Base-by-base conservation (phyloP, 108 stramenopile genomes). In the Cyclotella atomus region DNA sequence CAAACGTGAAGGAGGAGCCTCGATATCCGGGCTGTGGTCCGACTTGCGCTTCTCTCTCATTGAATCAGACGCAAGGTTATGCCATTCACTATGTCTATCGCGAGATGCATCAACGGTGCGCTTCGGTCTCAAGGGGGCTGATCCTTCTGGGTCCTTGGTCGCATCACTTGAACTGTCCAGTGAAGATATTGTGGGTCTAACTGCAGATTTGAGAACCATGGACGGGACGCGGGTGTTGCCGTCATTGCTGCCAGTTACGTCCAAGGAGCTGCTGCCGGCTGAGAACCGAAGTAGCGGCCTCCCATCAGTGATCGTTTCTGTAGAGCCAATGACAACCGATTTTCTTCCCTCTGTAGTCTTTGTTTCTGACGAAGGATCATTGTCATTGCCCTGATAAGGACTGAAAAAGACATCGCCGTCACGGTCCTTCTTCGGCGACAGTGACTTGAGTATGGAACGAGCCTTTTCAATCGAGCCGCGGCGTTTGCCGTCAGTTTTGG, bases 341-440 rank as follows among this genome's bases (percentile, higher is more conserved):
- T 23, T 53, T 23, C 2, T 2, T 3, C 20, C 23, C 1, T 53
- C 29, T 16, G 28, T 52, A 5, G 1, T 52, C 24, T 19, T 52
- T 23, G 52, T 52, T 52, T 52, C 30, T 33, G 10, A 28, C 2
- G 17, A 29, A 59, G 30, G 30, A 1, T 34, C 60, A 24, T 62
- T 23, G 12, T 62, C 41, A 43, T 38, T 62, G 30, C 30, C 20
- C 30, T 57, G 56, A 57, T 57, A 30, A 9, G 60, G 60, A 62
- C 36, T 62, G 60, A 62, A 62, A 41, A 62, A 62, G 20, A 62
- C 19, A 24, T 43, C 60, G 7, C 41, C 60, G n/a, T 62, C 60
- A 38, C 41, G 41, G 23, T 62, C 60, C 36, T 25, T 41, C 35
- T 43, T 62, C 10, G 60, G 60, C 20, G 60, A 62, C 6, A 3